Conservation (phyloP, 306 rosid species). For the Luffa acutangula region DNA sequence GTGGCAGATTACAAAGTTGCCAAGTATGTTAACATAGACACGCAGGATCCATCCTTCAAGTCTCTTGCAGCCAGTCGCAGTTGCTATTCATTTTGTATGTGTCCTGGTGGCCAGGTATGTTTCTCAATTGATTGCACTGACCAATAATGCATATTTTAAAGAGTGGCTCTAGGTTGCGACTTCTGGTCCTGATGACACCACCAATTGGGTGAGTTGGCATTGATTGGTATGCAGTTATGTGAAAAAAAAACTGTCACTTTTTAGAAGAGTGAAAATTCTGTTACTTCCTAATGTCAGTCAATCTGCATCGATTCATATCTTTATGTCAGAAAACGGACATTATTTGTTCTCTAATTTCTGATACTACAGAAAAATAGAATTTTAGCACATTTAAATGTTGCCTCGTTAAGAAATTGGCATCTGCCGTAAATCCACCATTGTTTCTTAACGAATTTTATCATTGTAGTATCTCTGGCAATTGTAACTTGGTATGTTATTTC, state of each 20-base stretch:
- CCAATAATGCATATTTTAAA: constrained; percentile 3
- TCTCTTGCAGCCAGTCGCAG: constrained; percentile 38
- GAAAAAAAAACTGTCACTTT: background rate
- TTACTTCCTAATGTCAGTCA: background rate
- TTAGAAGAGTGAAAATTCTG: background rate
- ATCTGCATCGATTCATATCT: background rate
- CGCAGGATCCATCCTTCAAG: constrained; percentile 19
- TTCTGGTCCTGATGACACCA: background rate
- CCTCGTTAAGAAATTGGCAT: background rate
- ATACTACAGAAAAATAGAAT: background rate
- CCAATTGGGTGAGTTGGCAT: background rate
- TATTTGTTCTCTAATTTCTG: background rate
- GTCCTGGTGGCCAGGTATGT: constrained; percentile 97
- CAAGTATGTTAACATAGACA: constrained; percentile 38
- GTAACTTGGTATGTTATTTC: constrained; percentile 21
- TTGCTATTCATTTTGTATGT: constrained; percentile 98
- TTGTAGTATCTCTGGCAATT: background rate
- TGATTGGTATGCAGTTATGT: background rate
- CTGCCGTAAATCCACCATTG: background rate
- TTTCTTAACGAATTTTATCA: background rate
- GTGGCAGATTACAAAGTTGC: constrained; percentile 94
- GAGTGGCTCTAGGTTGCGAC: background rate
- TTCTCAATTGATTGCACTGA: constrained; percentile 11
- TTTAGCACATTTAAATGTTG: background rate
- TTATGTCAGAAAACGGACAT: background rate